These are phyloP conservation scores for Zea mays DNA, from an alignment of 176 grass and related monocot genomes.

Conservation along the genomic window Zm-B73-REFERENCE-NAM-5.0 NC_050098.1:214046001-214046500, in stretches of 20 bases:
- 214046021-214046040: neutral
- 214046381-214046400: neutral
- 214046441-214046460: neutral
- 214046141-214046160: constrained; percentile 85
- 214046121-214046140: constrained; percentile 97
- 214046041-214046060: neutral
- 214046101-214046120: constrained; percentile 29
- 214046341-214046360: constrained; percentile 72
- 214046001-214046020: constrained; percentile 57
- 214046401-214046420: constrained; percentile 1
- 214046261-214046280: neutral
- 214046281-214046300: neutral
- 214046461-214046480: neutral
- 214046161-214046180: constrained; percentile 75
- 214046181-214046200: constrained; percentile 90
- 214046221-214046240: constrained; percentile 83
- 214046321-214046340: constrained; percentile 48
- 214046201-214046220: constrained; percentile 96
- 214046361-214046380: constrained; percentile 40
- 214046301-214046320: neutral
- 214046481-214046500: neutral
- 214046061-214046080: neutral
- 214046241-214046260: constrained; percentile 46
- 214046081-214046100: constrained; percentile 10
- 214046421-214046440: neutral